Evolutionary conservation across 352 stramenopile species (phyloP).

Genomic region (Phytopythium kandeliae): DNA sequence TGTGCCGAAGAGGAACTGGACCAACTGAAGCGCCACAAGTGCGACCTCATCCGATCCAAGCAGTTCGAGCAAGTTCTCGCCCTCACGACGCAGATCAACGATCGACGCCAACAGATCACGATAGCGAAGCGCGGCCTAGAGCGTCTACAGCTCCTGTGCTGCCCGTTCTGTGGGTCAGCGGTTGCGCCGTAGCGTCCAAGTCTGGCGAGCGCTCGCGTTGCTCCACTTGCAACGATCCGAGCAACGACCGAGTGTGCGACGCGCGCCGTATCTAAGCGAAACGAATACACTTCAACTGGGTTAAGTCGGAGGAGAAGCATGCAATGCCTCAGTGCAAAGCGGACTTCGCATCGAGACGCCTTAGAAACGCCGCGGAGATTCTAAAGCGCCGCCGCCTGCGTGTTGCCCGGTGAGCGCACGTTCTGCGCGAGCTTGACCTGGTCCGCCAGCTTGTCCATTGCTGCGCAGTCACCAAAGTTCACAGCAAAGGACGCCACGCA

Average conservation of each 20-base stretch:
- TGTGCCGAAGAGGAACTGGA: conserved; percentile 12
- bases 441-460: conserved; percentile 58
- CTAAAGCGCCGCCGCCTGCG: conserved; percentile 32
- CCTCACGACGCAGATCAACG: conserved; percentile 21
- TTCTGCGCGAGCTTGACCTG: conserved; percentile 38
- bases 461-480: conserved; percentile 15
- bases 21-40: conserved; percentile 16
- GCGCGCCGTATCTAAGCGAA: too few relatives aligned
- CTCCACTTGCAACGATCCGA: too few relatives aligned
- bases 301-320: too few relatives aligned
- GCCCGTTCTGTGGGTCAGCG: conserved; percentile 33
- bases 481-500: neutral
- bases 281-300: too few relatives aligned
- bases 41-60: conserved; percentile 22
- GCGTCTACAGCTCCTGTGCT: conserved; percentile 27
- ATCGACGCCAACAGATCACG: conserved; percentile 21
- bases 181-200: too few relatives aligned
- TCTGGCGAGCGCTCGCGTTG: too few relatives aligned
- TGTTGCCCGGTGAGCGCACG: conserved; percentile 17
- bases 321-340: too few relatives aligned
- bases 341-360: too few relatives aligned
- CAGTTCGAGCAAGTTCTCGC: conserved; percentile 23
- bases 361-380: neutral
- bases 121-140: conserved; percentile 41
- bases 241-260: too few relatives aligned